Evolutionary conservation across 169 alveolate genomes (phyloP).

Genomic region (Plasmodium ovale): DNA sequence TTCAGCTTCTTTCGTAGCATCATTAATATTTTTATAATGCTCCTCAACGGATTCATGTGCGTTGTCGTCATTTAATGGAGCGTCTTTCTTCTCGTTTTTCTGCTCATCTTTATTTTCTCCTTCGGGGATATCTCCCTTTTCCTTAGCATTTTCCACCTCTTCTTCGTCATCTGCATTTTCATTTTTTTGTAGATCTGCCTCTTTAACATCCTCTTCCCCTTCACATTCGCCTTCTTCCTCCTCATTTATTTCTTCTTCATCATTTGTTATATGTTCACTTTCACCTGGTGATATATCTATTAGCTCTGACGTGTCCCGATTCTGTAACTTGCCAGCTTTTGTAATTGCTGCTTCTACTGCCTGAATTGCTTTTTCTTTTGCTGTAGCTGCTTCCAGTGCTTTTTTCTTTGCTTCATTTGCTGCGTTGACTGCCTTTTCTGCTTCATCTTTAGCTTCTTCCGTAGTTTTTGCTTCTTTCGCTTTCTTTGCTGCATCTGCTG

Average conservation of each 20-base stretch:
- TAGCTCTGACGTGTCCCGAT: not conserved
- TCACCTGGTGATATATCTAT: not conserved
- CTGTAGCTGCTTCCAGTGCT: no score
- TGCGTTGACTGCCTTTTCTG: not conserved
- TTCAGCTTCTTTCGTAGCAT: not conserved
- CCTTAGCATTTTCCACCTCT: not conserved
- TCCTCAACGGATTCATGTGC: not conserved
- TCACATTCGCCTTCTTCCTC: no score
- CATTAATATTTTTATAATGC: not conserved
- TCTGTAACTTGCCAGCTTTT: no score
- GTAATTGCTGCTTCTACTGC: no score
- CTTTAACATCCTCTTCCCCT: not conserved
- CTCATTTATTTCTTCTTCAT: not conserved
- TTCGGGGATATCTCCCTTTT: not conserved
- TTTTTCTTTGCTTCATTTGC: not conserved
- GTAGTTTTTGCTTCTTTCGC: no score
- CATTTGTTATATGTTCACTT: not conserved
- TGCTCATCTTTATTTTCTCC: not conserved
- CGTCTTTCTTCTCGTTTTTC: not conserved
- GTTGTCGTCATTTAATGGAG: not conserved
- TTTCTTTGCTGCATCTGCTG: no score
- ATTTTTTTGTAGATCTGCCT: not conserved
- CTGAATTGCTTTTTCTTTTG: no score
- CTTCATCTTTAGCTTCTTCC: not conserved
- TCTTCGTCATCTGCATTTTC: not conserved